A percentile compares a stretch with the other conserved stretches of the same genome.
These are phyloP conservation scores for Blyttiomyces sp. DNA, from an alignment of 371 early-diverging fungal species.

Conservation along the genomic window DNA sequence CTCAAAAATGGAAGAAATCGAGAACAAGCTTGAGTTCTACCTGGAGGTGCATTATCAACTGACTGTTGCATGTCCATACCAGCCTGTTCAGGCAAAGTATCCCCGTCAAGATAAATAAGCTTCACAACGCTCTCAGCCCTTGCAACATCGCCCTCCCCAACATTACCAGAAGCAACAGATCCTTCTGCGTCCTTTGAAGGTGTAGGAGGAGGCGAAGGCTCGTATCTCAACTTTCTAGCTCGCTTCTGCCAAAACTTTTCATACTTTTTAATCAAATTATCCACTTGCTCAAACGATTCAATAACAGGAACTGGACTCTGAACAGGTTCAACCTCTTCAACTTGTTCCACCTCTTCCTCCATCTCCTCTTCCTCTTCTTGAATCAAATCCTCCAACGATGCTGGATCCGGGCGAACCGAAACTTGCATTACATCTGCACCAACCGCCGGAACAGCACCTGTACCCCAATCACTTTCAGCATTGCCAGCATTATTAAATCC, in stretches of 20 bases:
- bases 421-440: too few species aligned
- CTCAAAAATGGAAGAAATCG: too few species aligned
- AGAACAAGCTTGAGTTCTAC: neutral
- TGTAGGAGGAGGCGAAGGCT: neutral
- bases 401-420: too few species aligned
- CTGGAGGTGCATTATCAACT: neutral
- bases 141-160: neutral
- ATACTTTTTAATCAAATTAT: slow-evolving; percentile 24
- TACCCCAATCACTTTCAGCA: neutral
- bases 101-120: neutral
- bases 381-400: neutral
- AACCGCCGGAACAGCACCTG: neutral
- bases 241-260: slow-evolving; percentile 17
- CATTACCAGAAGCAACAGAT: neutral
- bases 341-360: slow-evolving; percentile 9
- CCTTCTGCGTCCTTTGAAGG: neutral
- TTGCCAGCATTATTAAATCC: too few species aligned
- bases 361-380: slow-evolving; percentile 12
- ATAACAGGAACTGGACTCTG: neutral
- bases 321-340: neutral
- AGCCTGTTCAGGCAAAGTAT: neutral
- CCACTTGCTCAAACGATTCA: slow-evolving; percentile 28
- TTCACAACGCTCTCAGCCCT: neutral
- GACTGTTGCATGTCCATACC: neutral
- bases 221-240: slow-evolving; percentile 16